These are phyloP conservation scores for Acanthamoeba castellanii DNA, from an alignment of 208 protist species.

Conservation along the genomic window DNA sequence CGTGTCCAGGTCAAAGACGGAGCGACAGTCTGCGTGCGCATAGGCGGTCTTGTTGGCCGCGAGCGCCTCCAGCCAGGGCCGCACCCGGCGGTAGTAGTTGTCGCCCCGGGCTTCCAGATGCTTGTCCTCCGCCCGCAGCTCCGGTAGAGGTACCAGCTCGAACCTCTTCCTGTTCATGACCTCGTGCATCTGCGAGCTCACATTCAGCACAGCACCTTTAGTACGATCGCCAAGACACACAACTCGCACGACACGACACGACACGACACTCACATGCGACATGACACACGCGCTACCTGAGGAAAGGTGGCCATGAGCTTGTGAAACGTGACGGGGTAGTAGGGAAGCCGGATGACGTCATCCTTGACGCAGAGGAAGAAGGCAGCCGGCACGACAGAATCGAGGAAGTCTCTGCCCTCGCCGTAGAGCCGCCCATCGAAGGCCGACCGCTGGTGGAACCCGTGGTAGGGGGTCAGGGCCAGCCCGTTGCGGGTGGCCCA, in stretches of 20 bases:
- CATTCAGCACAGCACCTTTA: background rate
- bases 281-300: background rate
- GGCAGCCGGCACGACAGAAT: background rate
- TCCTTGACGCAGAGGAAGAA: constrained; percentile 19
- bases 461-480: background rate
- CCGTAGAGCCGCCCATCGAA: background rate
- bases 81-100: constrained; percentile 10
- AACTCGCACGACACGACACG: too few species aligned
- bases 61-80: background rate
- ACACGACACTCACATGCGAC: background rate
- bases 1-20: background rate
- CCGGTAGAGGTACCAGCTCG: background rate
- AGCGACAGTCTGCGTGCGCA: background rate
- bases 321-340: background rate
- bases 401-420: background rate
- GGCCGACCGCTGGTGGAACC: background rate
- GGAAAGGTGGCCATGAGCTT: constrained; percentile 15
- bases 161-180: background rate
- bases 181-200: background rate
- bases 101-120: background rate
- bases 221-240: background rate
- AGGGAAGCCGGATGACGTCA: background rate
- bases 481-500: background rate
- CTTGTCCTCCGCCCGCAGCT: background rate
- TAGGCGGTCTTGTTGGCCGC: background rate